Base-by-base conservation (phyloP, 352 stramenopile genomes). In the Plasmopara halstedii region DNA sequence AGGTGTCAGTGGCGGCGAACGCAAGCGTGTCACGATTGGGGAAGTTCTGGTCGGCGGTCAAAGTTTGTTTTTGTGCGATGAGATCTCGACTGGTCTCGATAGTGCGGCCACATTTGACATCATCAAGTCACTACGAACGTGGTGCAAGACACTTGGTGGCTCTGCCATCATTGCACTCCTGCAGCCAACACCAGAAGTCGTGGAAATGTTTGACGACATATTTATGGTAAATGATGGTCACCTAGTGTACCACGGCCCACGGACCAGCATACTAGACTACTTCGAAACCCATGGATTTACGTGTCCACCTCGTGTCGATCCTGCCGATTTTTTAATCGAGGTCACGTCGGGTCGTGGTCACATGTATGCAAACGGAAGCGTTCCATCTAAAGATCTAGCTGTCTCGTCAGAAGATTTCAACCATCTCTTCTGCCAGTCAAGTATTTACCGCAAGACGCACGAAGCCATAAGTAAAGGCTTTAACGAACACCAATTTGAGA, bases 171-270 rank as follows among this genome's bases (percentile, higher is more conserved):
- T 77, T 20, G 58, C 62, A 13, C 41, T 73, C 21, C 45, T 70
- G 23, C 67, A 79, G 36, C 67, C 67, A 3, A 70, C 74, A 10
- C 93, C 94, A 0, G 94, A 98, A 63, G 92, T 96, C 1, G 88
- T 97, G 11, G 83, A 88, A 36, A 62, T 95, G 21, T 98, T 99
- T 58, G 95, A 99, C 61, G 78, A 98, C 47, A 75, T 98, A 9
- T 68, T 98, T 21, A 73, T 99, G 53, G 47, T 99, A 18, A 87
- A 94, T 53, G 78, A 96, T 47, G 94, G 95, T 5, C 67, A 85
- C 38, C 55, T 98, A 38, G 78, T 98, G n/a, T 99, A 97, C 61
- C 88, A 96, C 38, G 95, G 94, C 6, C 84, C 79, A 1, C 45
- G 75, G 6, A 74, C 56, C 2, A 64, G 84, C 35, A 83, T 84